Base-by-base conservation (phyloP, 441 rosid genomes). In the Erodium texanum region DNA sequence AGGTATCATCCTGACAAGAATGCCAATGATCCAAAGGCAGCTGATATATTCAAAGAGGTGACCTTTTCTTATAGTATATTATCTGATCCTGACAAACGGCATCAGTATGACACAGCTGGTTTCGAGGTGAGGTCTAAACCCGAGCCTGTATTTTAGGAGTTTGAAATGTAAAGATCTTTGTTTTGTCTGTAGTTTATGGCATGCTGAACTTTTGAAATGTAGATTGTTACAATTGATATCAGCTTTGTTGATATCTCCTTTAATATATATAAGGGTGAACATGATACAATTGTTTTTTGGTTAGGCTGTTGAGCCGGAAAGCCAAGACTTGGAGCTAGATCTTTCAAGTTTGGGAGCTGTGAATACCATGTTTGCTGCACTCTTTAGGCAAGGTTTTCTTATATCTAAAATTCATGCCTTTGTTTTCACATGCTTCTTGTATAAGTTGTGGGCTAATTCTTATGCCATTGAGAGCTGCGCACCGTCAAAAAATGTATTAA, bases 1-100 rank as follows among this genome's bases (percentile, higher is more conserved):
- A 93, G 99, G 87, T 91, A 93, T 68, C 99, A 93, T 85, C 99
- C 97, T 71, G 99, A 91, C 86, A 89, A 93, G 82, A 93, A 89
- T 76, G 89, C 87, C 45, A 91, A 93, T 81, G 96, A 93, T 71
- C 90, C 97, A 34, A 69, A 86, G 75, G 96, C 97, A 62, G 89
- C 93, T 24, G 93, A 93, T 74, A 82, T 87, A 85, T 93, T 93
- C 73, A 86, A 91, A 72, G 99, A 93, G 82, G 99, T 83, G 66
- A 93, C 97, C 2, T 93, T 91, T 81, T 88, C 99, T 0, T 89
- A 91, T 74, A 91, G 81, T 72, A 87, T 93, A 62, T 81, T 93
- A 79, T 89, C 97, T 78, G 93, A 93, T 77, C 85, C 96, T 3
- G 96, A 89, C 72, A 93, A 87, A 75, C 77, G 97, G 12, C 86